Base-by-base conservation (phyloP, 1,139 yeast species). In the Candida labiduridarum region DNA sequence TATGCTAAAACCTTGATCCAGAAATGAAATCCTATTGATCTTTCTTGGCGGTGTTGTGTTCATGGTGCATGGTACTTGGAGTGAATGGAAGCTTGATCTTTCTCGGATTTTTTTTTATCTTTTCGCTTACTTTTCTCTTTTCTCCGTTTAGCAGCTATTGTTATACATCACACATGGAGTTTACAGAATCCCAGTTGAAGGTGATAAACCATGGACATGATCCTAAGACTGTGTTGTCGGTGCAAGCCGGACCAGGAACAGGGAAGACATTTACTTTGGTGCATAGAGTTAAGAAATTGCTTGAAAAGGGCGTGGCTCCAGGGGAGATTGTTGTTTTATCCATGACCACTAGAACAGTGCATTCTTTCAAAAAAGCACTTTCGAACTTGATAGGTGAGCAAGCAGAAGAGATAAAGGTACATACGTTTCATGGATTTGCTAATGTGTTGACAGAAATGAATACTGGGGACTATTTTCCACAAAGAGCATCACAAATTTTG, bases 231-330 rank as follows among this genome's bases (percentile, higher is more conserved):
- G 65, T 85, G 0, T 62, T 85, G 10, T 72, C 80, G 19, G 71
- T 86, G 1, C 70, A 75, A 16, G 87, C 91, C 0, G 91, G 92
- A 0, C 91, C 92, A 0, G 92, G 92, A 2, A 80, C 88, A 19
- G 96, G 96, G 1, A 88, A 88, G 59, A 87, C 95, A 0, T 70
- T 72, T 40, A 84, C 91, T 0, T 58, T 88, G 30, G 79, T 82
- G 1, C 69, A 76, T 41, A 72, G 89, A 52, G 72, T 86, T 0
- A 80, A 79, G 1, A 69, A 77, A 53, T 58, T 85, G 54, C 61
- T 87, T 0, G 53, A 67, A 5, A 68, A 69, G 3, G 67, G 66
- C 1, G 62, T 81, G 0, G 53, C 62, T 1, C 89, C 92, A 0
- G 65, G 70, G 8, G 82, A 83, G 47, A 78, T 88, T 2, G 63